A percentile compares a stretch with the other conserved stretches of the same genome.
phyloP scores from a whole-genome alignment of 768 basidiomycete species.

The Rubroboletus pulcherrimus region DNA sequence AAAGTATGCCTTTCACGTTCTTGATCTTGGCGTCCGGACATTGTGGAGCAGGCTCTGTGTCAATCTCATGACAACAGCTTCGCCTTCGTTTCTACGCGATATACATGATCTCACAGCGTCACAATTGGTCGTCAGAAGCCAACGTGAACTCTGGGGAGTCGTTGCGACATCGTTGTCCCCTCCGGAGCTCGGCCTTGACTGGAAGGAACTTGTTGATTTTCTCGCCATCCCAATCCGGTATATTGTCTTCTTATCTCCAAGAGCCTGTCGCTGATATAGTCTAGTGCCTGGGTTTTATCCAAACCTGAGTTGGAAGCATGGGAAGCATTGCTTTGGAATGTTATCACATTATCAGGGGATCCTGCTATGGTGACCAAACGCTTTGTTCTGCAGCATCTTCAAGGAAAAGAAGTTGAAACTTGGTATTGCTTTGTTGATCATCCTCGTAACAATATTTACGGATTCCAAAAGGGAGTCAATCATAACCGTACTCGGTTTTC shows the following conservation, averaged over 20 bases:
- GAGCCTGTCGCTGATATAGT: conserved; percentile 1
- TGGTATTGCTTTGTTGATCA: conserved; percentile 16
- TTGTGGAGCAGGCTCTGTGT: conserved; percentile 50
- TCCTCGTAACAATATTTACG: conserved; percentile 8
- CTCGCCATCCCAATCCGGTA: conserved; percentile 50
- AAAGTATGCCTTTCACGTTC: conserved; percentile 39
- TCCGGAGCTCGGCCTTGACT: conserved; percentile 25
- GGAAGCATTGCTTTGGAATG: conserved; percentile 35
- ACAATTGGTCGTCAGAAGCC: conserved; percentile 17
- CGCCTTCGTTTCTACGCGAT: conserved; percentile 38
- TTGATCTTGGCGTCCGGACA: conserved; percentile 35
- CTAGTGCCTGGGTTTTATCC: conserved; percentile 46
- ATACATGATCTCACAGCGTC: conserved; percentile 28
- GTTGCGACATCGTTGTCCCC: conserved; percentile 35
- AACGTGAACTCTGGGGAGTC: conserved; percentile 46
- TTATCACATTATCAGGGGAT: conserved; percentile 23
- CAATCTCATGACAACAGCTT: conserved; percentile 41
- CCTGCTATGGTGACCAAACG: conserved; percentile 8
- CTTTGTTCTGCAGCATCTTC: conserved; percentile 14
- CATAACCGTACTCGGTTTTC: conserved; percentile 13
- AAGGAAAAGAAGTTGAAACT: conserved; percentile 12
- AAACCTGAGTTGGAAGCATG: conserved; percentile 41
- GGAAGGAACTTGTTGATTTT: conserved; percentile 43
- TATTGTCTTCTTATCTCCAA: conserved; percentile 2
- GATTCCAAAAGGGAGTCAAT: conserved; percentile 19